A percentile compares a stretch with the other conserved stretches of the same genome.
These are phyloP conservation scores for Colletotrichum tofieldiae DNA, from an alignment of 2,329 filamentous ascomycete species.

Conservation along the genomic window DNA sequence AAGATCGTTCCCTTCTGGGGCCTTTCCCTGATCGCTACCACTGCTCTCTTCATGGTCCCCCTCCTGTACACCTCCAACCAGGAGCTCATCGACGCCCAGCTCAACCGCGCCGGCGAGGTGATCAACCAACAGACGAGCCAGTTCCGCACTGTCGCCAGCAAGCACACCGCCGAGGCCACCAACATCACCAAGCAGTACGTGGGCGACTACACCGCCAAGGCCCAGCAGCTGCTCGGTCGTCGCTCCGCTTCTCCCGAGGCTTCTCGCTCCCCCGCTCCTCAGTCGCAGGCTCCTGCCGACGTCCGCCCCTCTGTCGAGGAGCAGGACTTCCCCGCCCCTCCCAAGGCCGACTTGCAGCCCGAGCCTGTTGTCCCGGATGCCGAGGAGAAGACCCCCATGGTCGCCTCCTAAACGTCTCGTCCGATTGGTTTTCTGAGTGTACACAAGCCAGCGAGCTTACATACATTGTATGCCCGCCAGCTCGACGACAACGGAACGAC, in stretches of 20 bases:
- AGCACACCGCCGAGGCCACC: constrained; percentile 76
- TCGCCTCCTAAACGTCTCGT: constrained; percentile 43
- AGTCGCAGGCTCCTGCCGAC: constrained; percentile 42
- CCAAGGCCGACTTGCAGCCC: constrained; percentile 38
- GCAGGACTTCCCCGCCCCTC: constrained; percentile 45
- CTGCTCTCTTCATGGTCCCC: constrained; percentile 73
- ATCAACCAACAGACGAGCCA: constrained; percentile 76
- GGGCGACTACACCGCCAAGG: constrained; percentile 78
- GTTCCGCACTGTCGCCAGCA: constrained; percentile 73
- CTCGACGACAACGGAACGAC: constrained; percentile 43
- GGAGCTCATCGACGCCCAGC: constrained; percentile 77
- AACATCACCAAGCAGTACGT: constrained; percentile 78
- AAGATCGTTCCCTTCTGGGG: constrained; percentile 82
- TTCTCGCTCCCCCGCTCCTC: constrained; percentile 54
- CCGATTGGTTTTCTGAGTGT: constrained; percentile 40
- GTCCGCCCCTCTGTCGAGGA: constrained; percentile 44
- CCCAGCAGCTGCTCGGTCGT: constrained; percentile 74
- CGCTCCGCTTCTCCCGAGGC: constrained; percentile 60
- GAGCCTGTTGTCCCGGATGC: constrained; percentile 47
- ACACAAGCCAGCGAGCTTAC: constrained; percentile 31
- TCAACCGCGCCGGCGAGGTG: constrained; percentile 71
- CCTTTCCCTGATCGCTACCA: constrained; percentile 73
- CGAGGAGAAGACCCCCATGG: constrained; percentile 47
- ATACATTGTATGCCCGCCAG: constrained; percentile 35
- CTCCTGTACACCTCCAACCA: constrained; percentile 78